phyloP scores from a whole-genome alignment of 306 rosid genomes.

The Astragalus glycyphyllos region DNA sequence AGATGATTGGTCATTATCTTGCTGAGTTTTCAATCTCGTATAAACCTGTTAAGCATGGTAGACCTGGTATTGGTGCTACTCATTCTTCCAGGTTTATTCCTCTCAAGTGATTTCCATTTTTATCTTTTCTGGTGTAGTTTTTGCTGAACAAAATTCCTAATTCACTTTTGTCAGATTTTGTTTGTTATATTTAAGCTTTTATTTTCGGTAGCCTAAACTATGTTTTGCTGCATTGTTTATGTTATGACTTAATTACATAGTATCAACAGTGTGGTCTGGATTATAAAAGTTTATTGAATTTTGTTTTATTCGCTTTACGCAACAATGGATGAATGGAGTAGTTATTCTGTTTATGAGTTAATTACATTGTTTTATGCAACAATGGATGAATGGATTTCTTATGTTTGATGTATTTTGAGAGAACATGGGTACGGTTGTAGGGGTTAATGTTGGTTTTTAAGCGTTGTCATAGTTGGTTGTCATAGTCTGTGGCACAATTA shows the following conservation, averaged over 20 bases:
- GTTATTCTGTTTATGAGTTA: too few species aligned
- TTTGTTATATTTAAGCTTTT: not conserved
- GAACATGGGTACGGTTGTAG: too few species aligned
- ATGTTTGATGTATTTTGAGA: too few species aligned
- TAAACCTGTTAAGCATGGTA: constrained; percentile 97
- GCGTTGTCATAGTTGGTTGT: too few species aligned
- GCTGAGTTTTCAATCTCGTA: constrained; percentile 93
- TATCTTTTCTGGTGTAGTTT: constrained; percentile 37
- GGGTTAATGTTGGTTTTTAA: not conserved
- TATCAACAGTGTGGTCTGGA: constrained; percentile 4
- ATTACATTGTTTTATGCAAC: not conserved
- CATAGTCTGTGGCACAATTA: too few species aligned
- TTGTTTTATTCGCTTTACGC: not conserved
- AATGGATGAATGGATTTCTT: too few species aligned
- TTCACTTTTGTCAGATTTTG: constrained; percentile 43
- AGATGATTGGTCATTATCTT: constrained; percentile 90
- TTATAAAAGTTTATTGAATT: not conserved
- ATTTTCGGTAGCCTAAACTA: constrained; percentile 1
- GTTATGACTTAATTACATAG: constrained; percentile 16
- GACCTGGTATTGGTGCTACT: constrained; percentile 99
- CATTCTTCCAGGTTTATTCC: constrained; percentile 98
- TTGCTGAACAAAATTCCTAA: constrained; percentile 6
- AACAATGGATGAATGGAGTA: too few species aligned
- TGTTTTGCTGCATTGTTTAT: constrained; percentile 36
- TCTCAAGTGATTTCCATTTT: constrained; percentile 65